These are phyloP conservation scores for Beta vulgaris DNA, from an alignment of 148 eudicot species.

Conservation along the genomic window DNA sequence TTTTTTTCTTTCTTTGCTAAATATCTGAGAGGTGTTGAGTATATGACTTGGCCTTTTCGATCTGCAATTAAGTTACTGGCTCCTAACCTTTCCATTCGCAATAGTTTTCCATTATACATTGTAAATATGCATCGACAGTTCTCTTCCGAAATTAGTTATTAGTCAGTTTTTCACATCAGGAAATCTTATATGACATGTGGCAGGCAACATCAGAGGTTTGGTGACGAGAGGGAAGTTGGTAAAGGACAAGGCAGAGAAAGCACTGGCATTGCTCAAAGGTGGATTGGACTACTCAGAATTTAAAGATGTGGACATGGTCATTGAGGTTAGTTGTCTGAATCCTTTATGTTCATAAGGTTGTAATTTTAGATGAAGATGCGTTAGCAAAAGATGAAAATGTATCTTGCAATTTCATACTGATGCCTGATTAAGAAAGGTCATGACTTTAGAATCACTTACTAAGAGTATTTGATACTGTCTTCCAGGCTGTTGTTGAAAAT, in stretches of 20 bases:
- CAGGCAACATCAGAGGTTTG: slow-evolving; percentile 71
- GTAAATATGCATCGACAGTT: not conserved
- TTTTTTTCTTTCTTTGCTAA: not conserved
- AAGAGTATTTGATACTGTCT: slow-evolving; percentile 22
- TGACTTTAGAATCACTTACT: not conserved
- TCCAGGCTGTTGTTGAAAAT: slow-evolving; percentile 90
- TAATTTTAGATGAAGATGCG: not conserved
- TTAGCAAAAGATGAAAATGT: not conserved
- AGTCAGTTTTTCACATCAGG: not conserved
- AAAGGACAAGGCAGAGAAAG: slow-evolving; percentile 72
- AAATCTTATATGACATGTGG: slow-evolving; percentile 27
- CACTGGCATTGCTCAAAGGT: slow-evolving; percentile 77
- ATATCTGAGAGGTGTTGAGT: not conserved
- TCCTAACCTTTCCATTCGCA: not conserved
- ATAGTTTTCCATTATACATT: not conserved
- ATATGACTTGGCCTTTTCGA: not conserved
- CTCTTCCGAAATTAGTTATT: not conserved
- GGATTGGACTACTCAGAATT: slow-evolving; percentile 82
- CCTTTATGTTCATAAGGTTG: not conserved
- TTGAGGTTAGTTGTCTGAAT: slow-evolving; percentile 55
- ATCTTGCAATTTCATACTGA: not conserved
- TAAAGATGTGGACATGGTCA: slow-evolving; percentile 85
- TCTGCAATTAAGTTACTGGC: not conserved
- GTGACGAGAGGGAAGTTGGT: slow-evolving; percentile 69
- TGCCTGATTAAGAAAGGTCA: slow-evolving; percentile 1